phyloP scores from a whole-genome alignment of 768 basidiomycete species.

The Boletus tomentosulus region DNA sequence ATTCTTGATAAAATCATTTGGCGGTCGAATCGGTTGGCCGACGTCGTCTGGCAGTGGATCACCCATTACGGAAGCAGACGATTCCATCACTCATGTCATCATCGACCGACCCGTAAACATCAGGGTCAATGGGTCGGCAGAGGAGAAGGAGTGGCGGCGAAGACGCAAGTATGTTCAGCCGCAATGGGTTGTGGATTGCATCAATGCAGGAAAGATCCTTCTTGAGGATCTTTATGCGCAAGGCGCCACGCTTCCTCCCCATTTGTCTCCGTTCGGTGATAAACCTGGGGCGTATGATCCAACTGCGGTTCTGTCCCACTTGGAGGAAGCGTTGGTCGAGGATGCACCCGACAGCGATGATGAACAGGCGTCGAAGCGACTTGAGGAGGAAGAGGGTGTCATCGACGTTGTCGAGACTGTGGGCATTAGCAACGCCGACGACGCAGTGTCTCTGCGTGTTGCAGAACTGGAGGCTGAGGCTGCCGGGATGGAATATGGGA shows the following conservation, averaged over 20 bases:
- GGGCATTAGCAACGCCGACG: slow-evolving; percentile 37
- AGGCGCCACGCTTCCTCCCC: slow-evolving; percentile 85
- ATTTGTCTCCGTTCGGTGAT: slow-evolving; percentile 93
- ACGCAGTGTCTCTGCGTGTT: slow-evolving; percentile 68
- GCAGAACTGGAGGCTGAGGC: slow-evolving; percentile 93
- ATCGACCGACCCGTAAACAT: slow-evolving; percentile 78
- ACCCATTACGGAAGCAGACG: slow-evolving; percentile 70
- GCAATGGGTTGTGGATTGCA: slow-evolving; percentile 96
- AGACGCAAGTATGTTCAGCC: slow-evolving; percentile 90
- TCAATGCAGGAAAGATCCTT: slow-evolving; percentile 82
- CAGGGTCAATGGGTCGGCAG: slow-evolving; percentile 45
- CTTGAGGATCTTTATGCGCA: slow-evolving; percentile 84
- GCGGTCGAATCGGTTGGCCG: slow-evolving; percentile 90
- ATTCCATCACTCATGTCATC: slow-evolving; percentile 90
- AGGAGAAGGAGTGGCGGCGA: slow-evolving; percentile 56
- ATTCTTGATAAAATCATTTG: slow-evolving; percentile 88
- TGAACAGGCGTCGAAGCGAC: slow-evolving; percentile 21
- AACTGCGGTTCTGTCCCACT: slow-evolving; percentile 30
- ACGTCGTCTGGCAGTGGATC: slow-evolving; percentile 77
- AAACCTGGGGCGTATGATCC: slow-evolving; percentile 75
- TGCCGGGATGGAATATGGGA: slow-evolving; percentile 73
- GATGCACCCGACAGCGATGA: slow-evolving; percentile 29
- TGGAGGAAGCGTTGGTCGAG: slow-evolving; percentile 25
- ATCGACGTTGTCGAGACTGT: slow-evolving; percentile 27
- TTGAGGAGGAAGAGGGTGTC: slow-evolving; percentile 25